Percentiles rank a stretch among this genome's conserved stretches.
Conservation (phyloP, 352 stramenopile genomes). For the Globisporangium canariense region DNA sequence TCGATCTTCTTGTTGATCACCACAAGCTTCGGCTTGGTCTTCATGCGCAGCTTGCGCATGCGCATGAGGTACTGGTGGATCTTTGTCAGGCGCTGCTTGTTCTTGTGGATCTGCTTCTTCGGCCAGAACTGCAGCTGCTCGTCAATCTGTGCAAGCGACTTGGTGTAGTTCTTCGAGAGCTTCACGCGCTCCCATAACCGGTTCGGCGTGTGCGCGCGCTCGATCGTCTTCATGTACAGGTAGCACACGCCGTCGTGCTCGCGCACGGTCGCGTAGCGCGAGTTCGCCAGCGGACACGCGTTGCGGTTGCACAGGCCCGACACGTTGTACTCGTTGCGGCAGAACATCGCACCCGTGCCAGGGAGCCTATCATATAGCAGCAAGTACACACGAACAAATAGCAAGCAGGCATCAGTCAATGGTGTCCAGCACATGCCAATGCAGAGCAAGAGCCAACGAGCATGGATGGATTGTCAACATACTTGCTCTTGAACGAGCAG, state of each 20-base stretch:
- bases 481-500: constrained; percentile 98
- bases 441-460: neutral
- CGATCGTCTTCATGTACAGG: constrained; percentile 99
- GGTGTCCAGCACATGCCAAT: neutral
- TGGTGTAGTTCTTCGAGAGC: constrained; percentile 96
- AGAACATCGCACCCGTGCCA: constrained; percentile 94
- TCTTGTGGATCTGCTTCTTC: constrained; percentile 97
- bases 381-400: neutral
- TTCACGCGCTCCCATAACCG: constrained; percentile 98
- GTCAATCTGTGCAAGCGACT: constrained; percentile 93
- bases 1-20: constrained; percentile 97
- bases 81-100: constrained; percentile 99
- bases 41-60: constrained; percentile 97
- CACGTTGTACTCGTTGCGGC: constrained; percentile 97
- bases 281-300: constrained; percentile 97
- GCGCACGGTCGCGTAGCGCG: constrained; percentile 96
- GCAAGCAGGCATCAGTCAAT: neutral
- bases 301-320: constrained; percentile 97
- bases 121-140: constrained; percentile 97
- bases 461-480: constrained; percentile 14
- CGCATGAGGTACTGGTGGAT: constrained; percentile 99
- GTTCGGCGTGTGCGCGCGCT: constrained; percentile 97
- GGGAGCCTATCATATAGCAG: constrained; percentile 29
- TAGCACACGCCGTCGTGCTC: constrained; percentile 95
- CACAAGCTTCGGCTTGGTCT: constrained; percentile 92